Evolutionary conservation across 345 rosid genomes (phyloP).

Genomic region (Euphorbia peplus): DNA sequence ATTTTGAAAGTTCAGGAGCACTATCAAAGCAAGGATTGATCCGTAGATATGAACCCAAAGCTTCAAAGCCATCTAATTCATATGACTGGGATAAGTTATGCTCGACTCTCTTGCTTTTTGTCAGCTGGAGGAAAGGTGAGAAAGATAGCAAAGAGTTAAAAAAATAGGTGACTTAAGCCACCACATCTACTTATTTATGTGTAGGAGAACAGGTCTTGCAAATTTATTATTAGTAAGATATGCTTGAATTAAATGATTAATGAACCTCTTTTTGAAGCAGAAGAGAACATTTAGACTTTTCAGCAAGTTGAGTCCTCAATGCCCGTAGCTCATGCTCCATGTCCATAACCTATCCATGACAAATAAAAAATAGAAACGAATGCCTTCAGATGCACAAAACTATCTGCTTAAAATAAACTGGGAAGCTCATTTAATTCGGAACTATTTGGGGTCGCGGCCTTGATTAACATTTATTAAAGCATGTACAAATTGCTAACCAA

Average conservation of each 20-base stretch:
- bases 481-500: background rate
- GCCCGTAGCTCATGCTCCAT: constrained; percentile 88
- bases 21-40: constrained; percentile 60
- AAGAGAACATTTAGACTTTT: constrained; percentile 69
- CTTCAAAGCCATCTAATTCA: constrained; percentile 84
- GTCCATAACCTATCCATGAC: constrained; percentile 95
- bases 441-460: background rate
- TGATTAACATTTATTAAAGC: background rate
- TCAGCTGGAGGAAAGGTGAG: constrained; percentile 44
- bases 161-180: background rate
- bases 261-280: constrained; percentile 71
- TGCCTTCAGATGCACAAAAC: background rate
- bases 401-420: background rate
- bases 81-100: constrained; percentile 46
- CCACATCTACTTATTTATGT: too few relatives aligned
- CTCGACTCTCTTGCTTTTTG: constrained; percentile 56
- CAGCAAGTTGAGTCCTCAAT: constrained; percentile 71
- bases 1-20: constrained; percentile 67
- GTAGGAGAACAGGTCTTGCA: constrained; percentile 1
- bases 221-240: background rate
- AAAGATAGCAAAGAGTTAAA: constrained; percentile 17
- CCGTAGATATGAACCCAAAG: constrained; percentile 72
- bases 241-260: background rate
- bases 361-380: constrained; percentile 14
- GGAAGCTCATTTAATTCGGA: background rate